Conservation (phyloP, 208 protist species). For the Acanthamoeba quina region DNA sequence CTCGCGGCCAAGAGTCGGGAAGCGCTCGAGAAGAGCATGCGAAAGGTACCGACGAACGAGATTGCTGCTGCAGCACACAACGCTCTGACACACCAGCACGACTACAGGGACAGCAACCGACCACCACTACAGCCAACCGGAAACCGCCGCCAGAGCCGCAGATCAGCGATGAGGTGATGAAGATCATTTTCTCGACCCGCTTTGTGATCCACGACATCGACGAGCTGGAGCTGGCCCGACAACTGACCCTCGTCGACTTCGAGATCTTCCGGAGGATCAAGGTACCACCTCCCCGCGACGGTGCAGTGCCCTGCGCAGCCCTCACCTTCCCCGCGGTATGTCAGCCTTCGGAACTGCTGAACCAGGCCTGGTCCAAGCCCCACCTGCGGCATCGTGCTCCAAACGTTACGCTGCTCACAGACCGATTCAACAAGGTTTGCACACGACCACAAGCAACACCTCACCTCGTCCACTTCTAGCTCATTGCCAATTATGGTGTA, state of each 20-base stretch:
- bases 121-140: background rate
- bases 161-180: constrained; percentile 27
- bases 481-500: too few species aligned
- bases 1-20: background rate
- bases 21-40: constrained; percentile 10
- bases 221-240: constrained; percentile 66
- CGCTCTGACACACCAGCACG: too few species aligned
- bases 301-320: background rate
- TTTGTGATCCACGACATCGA: constrained; percentile 15
- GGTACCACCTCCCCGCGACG: background rate
- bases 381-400: constrained; percentile 17
- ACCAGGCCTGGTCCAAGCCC: constrained; percentile 68
- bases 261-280: constrained; percentile 72
- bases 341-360: constrained; percentile 60
- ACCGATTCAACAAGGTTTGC: constrained; percentile 60
- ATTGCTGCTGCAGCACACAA: background rate
- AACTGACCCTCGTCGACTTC: constrained; percentile 66
- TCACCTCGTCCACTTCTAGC: too few species aligned
- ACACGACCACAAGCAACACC: background rate
- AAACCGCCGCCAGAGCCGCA: constrained; percentile 1
- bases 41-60: background rate
- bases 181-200: constrained; percentile 28
- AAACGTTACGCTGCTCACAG: background rate
- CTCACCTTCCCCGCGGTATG: background rate
- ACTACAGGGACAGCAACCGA: background rate